Evolutionary conservation across 179 eudicot species (phyloP).

Genomic region (Drosera spatulata): DNA sequence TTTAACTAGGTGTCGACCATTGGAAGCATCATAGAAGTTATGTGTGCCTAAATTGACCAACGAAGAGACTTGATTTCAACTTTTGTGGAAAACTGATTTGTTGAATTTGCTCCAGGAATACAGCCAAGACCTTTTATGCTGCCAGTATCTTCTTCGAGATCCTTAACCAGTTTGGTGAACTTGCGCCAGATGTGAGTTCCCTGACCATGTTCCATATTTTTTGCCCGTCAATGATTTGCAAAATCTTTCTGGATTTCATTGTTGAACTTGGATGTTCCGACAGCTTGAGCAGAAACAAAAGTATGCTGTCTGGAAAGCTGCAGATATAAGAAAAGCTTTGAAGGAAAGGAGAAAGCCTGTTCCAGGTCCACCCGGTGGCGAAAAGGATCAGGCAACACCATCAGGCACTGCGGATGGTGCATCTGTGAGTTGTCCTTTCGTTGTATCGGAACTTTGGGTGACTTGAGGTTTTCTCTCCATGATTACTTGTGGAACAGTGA

Average conservation of each 20-base stretch:
- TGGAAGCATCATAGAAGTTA: no score
- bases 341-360: constrained; percentile 93
- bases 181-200: constrained; percentile 41
- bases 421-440: constrained; percentile 28
- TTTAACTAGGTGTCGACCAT: no score
- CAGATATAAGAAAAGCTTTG: constrained; percentile 87
- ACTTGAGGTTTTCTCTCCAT: neutral
- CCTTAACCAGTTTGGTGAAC: constrained; percentile 74
- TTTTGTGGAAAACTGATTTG: constrained; percentile 8
- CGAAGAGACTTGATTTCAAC: no score
- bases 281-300: constrained; percentile 97
- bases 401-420: constrained; percentile 35
- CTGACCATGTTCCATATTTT: neutral
- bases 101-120: constrained; percentile 37
- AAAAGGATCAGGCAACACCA: constrained; percentile 33
- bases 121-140: constrained; percentile 95
- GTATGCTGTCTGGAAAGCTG: constrained; percentile 97
- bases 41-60: no score
- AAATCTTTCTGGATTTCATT: neutral
- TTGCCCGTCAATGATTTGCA: neutral
- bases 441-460: neutral
- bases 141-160: constrained; percentile 92
- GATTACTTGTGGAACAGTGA: no score
- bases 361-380: constrained; percentile 91
- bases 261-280: neutral